Evolutionary conservation across 176 grass and related monocot species (phyloP).

Genomic region (Chloris gayana): DNA sequence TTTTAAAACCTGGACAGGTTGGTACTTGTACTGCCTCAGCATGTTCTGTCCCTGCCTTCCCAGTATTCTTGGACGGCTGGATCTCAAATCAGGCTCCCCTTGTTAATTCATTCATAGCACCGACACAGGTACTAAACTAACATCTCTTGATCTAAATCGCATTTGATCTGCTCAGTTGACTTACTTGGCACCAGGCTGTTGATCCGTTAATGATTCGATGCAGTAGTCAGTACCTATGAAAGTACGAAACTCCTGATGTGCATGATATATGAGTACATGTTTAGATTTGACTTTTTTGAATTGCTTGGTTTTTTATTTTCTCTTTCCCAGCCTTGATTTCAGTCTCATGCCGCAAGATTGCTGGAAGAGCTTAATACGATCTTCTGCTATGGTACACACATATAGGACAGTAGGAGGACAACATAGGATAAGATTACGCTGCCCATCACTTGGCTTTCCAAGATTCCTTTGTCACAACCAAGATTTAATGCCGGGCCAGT

Average conservation of each 20-base stretch:
- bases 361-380: neutral
- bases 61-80: conserved; percentile 52
- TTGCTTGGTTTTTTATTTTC: neutral
- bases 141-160: conserved; percentile 30
- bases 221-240: conserved; percentile 19
- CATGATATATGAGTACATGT: conserved; percentile 11
- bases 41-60: conserved; percentile 47
- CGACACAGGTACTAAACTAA: conserved; percentile 52
- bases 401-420: conserved; percentile 48
- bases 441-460: conserved; percentile 34
- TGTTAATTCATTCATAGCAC: conserved; percentile 41
- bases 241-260: conserved; percentile 26
- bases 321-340: conserved; percentile 12
- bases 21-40: conserved; percentile 31
- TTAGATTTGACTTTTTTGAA: conserved; percentile 21
- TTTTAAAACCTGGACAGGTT: conserved; percentile 40
- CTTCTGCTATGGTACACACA: conserved; percentile 25
- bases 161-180: conserved; percentile 44
- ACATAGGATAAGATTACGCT: conserved; percentile 50
- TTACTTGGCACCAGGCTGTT: conserved; percentile 29
- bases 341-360: conserved; percentile 20
- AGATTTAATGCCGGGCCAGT: conserved; percentile 41
- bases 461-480: conserved; percentile 50
- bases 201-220: conserved; percentile 44
- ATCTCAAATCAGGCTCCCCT: conserved; percentile 38